Evolutionary conservation across 2,329 filamentous ascomycete species (phyloP).

Genomic region (Xylaria sp.): DNA sequence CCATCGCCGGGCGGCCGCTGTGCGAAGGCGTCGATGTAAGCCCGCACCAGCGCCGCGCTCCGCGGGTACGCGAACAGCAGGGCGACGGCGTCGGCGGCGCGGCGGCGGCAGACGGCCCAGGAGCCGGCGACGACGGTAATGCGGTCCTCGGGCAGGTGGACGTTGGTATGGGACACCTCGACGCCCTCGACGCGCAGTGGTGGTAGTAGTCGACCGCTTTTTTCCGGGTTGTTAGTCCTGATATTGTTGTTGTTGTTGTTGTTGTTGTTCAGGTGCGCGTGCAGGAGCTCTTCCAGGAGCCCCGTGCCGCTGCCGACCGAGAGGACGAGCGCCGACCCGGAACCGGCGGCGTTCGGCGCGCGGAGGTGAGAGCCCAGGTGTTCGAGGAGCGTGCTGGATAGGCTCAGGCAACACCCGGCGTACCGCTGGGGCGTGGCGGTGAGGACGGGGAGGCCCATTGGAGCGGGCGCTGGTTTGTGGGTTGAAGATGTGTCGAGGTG

Average conservation of each 20-base stretch:
- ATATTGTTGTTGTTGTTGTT: not conserved
- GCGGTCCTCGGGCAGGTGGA: conserved; percentile 22
- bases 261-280: conserved; percentile 1
- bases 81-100: conserved; percentile 28
- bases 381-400: conserved; percentile 17
- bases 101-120: conserved; percentile 32
- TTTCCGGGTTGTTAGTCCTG: no score
- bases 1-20: not conserved
- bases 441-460: conserved; percentile 8
- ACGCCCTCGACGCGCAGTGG: conserved; percentile 23
- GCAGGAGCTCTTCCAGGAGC: conserved; percentile 23
- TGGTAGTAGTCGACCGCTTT: not conserved
- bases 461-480: no score
- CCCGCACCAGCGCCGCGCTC: conserved; percentile 32
- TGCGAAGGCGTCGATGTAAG: conserved; percentile 29
- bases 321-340: conserved; percentile 14
- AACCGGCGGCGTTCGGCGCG: not conserved
- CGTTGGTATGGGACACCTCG: conserved; percentile 19
- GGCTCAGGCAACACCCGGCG: conserved; percentile 22
- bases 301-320: conserved; percentile 28
- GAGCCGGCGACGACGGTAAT: conserved; percentile 37
- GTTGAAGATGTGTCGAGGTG: no score
- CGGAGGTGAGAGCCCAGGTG: conserved; percentile 2
- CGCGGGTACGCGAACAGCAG: conserved; percentile 42
- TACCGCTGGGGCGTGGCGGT: conserved; percentile 13